A percentile compares a stretch with the other conserved stretches of the same genome.
phyloP scores from a whole-genome alignment of 257 asterid genomes.

The Penstemon barbatus region DNA sequence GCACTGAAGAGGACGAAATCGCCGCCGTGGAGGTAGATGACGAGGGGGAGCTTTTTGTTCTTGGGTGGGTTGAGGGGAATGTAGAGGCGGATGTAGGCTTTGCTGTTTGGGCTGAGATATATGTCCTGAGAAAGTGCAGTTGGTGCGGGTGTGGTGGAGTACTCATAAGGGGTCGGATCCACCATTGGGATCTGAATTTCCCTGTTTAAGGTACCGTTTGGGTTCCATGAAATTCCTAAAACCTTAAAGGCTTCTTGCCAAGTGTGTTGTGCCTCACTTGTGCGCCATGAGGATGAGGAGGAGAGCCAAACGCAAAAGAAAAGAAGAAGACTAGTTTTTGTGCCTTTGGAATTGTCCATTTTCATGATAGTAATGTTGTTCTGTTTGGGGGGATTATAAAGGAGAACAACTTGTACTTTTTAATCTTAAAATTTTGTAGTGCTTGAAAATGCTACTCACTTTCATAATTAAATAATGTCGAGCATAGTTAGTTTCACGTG shows the following conservation, averaged over 20 bases:
- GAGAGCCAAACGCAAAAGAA: too few species aligned
- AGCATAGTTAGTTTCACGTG: too few species aligned
- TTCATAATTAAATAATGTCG: too few species aligned
- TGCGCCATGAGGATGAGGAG: background rate
- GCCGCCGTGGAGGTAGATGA: too few species aligned
- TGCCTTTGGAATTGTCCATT: too few species aligned
- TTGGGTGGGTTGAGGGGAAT: conserved; percentile 22
- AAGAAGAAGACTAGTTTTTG: too few species aligned
- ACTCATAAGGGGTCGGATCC: conserved; percentile 20
- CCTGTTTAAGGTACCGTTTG: conserved; percentile 34
- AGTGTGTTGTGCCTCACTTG: conserved; percentile 24
- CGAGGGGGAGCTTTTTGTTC: too few species aligned
- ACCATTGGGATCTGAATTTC: conserved; percentile 33
- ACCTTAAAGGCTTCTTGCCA: conserved; percentile 28
- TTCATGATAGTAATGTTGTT: too few species aligned
- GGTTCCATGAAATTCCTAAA: conserved; percentile 38
- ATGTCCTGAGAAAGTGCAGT: conserved; percentile 35
- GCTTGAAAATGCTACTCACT: too few species aligned
- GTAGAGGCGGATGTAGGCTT: conserved; percentile 39
- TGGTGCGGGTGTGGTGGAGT: background rate
- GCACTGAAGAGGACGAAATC: conserved; percentile 32
- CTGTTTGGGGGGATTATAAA: too few species aligned
- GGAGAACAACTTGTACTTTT: too few species aligned
- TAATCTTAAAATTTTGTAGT: too few species aligned
- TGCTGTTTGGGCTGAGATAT: background rate